Evolutionary conservation across 2,329 filamentous ascomycete genomes (phyloP), one percentile per base, ranked within the genome.

Genomic region (Penicillium freii): DNA sequence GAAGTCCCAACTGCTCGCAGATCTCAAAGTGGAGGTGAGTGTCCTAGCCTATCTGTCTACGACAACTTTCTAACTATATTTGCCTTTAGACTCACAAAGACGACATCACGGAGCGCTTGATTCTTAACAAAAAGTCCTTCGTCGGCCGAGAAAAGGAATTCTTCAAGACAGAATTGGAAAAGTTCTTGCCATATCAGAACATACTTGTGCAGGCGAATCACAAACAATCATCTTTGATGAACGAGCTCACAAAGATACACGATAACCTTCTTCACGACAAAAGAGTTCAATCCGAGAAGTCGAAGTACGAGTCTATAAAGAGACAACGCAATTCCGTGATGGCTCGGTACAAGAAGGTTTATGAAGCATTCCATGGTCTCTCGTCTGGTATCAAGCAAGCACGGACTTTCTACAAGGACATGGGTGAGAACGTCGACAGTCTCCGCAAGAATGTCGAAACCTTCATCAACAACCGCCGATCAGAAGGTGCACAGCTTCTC

Each of bases 101-200:
- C 70, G 95, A 99, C 69, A 99, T 99, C 62, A 97, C 92, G 5
- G 94, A 96, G 70, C 92, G 97, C 13, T 81, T 99, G 59, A 99
- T 99, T 55, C 80, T 99, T 58, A 99, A 99, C 81, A 97, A 97
- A 73, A 99, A 97, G 76, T 89, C 91, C 1, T 93, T 97, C 69
- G 84, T 91, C 21, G 96, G 91, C 69, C 93, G 94, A 68, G 94
- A 99, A 73, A 87, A 82, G 13, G 91, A 96, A 69, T 83, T 99
- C 3, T 99, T 99, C 77, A 90, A 97, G 72, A 87, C 91, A 17
- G 94, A 99, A 74, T 82, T 99, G n/a, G 93, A 97, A 75, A 99
- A 99, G 74, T 99, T 97, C 77, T 82, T 92, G 42, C 89, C 92
- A 29, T 91, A 97, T 68, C 94, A 97, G 71, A 96, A 89, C 67